These are phyloP conservation scores for Vitis hybrid DNA, from an alignment of 177 flowering plant genomes.

Conservation along the genomic window DNA sequence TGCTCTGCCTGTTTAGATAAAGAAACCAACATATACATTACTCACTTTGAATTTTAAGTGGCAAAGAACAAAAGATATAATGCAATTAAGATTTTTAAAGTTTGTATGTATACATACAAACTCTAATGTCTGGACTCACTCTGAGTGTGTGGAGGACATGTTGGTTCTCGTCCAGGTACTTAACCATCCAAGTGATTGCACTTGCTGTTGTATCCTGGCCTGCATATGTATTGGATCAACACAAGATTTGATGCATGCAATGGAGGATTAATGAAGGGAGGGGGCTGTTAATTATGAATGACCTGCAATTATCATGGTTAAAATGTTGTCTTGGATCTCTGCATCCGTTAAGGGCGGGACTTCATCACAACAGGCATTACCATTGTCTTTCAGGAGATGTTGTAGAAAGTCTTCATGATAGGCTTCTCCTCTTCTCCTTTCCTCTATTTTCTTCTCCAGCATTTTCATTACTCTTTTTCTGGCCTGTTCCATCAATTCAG, in stretches of 20 bases:
- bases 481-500: constrained; percentile 27
- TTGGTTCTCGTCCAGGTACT: constrained; percentile 57
- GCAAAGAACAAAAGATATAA: neutral
- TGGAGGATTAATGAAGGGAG: neutral
- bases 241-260: neutral
- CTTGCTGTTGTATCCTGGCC: constrained; percentile 69
- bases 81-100: no score
- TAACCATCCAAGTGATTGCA: constrained; percentile 70
- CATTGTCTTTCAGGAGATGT: constrained; percentile 25
- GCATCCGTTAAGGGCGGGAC: constrained; percentile 26
- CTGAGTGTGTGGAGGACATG: constrained; percentile 32
- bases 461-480: constrained; percentile 37
- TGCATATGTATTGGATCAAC: constrained; percentile 6
- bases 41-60: no score
- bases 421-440: constrained; percentile 29
- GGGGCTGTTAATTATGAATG: neutral
- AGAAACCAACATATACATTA: neutral
- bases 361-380: neutral
- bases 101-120: no score
- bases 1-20: constrained; percentile 34
- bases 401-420: constrained; percentile 49
- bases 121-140: constrained; percentile 19
- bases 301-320: constrained; percentile 69
- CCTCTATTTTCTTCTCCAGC: constrained; percentile 29
- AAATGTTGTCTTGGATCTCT: constrained; percentile 55